Evolutionary conservation across 1,139 yeast genomes (phyloP).

Genomic region (Geotrichum cucujoidarum): DNA sequence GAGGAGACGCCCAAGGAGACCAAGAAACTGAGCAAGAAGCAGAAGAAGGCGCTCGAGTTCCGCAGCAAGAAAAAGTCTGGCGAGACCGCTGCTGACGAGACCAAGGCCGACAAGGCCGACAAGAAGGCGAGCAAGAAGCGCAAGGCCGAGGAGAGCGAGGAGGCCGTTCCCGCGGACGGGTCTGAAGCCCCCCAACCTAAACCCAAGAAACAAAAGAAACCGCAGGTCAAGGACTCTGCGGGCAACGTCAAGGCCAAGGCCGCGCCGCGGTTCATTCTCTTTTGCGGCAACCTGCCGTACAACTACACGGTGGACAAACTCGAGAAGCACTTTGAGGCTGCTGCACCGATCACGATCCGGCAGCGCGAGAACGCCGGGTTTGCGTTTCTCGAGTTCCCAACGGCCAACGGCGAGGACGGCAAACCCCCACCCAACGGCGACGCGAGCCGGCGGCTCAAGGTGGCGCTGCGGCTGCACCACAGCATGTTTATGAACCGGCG

Average conservation of each 20-base stretch:
- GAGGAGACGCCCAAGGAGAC: neutral
- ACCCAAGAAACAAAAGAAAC: conserved; percentile 10
- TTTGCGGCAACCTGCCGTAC: conserved; percentile 90
- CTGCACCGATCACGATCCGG: conserved; percentile 70
- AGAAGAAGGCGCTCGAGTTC: conserved; percentile 71
- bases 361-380: conserved; percentile 77
- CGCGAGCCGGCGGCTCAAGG: conserved; percentile 64
- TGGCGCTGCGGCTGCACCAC: conserved; percentile 79
- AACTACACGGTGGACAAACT: conserved; percentile 60
- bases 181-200: conserved; percentile 4
- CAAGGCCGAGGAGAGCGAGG: conserved; percentile 18
- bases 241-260: conserved; percentile 43
- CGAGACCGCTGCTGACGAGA: conserved; percentile 11
- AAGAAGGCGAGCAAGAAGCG: conserved; percentile 17
- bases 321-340: conserved; percentile 65
- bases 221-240: neutral
- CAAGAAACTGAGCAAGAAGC: conserved; percentile 67
- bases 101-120: conserved; percentile 20
- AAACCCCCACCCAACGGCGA: conserved; percentile 47
- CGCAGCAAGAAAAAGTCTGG: conserved; percentile 28
- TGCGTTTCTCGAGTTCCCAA: conserved; percentile 76
- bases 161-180: conserved; percentile 16
- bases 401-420: neutral
- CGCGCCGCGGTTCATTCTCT: conserved; percentile 66
- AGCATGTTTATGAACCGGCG: conserved; percentile 60